These are phyloP conservation scores for Zygosaccharomyces kombuchaensis DNA, from an alignment of 805 yeast genomes.

Conservation along the genomic window DNA sequence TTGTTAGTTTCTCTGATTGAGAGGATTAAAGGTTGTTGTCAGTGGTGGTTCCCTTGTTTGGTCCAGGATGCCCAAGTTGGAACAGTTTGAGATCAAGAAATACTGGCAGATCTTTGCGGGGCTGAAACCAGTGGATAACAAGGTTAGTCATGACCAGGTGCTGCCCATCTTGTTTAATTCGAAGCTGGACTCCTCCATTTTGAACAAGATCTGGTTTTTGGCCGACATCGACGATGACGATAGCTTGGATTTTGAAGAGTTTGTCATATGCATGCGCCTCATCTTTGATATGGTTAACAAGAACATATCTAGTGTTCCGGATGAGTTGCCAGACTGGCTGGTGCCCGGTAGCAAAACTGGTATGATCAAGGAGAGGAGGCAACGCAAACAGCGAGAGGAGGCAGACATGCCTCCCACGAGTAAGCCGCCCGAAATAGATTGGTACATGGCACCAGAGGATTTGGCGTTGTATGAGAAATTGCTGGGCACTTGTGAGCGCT, in stretches of 20 bases:
- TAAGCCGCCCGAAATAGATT: slow-evolving; percentile 56
- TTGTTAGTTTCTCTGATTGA: not conserved
- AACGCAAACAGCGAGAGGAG: slow-evolving; percentile 40
- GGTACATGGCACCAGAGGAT: slow-evolving; percentile 95
- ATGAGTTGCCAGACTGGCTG: slow-evolving; percentile 81
- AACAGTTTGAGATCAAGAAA: slow-evolving; percentile 93
- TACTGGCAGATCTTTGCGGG: slow-evolving; percentile 98
- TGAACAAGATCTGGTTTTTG: slow-evolving; percentile 84
- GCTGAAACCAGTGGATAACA: slow-evolving; percentile 72
- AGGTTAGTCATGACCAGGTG: slow-evolving; percentile 79
- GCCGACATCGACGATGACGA: slow-evolving; percentile 94
- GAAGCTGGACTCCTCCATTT: slow-evolving; percentile 68
- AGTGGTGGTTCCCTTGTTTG: not conserved
- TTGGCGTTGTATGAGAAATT: slow-evolving; percentile 72
- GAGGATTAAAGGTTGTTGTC: not conserved
- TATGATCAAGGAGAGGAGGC: slow-evolving; percentile 76
- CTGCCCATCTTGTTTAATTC: slow-evolving; percentile 86
- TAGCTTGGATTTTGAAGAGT: slow-evolving; percentile 90
- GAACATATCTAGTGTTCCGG: slow-evolving; percentile 55
- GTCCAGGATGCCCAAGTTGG: slow-evolving; percentile 59
- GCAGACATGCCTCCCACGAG: slow-evolving; percentile 24
- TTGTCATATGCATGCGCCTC: slow-evolving; percentile 94
- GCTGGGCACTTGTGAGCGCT: slow-evolving; percentile 47
- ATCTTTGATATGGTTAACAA: slow-evolving; percentile 89
- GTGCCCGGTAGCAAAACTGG: slow-evolving; percentile 87